Base-by-base conservation (phyloP, 805 yeast genomes). In the Yamadazyma tumulicola region DNA sequence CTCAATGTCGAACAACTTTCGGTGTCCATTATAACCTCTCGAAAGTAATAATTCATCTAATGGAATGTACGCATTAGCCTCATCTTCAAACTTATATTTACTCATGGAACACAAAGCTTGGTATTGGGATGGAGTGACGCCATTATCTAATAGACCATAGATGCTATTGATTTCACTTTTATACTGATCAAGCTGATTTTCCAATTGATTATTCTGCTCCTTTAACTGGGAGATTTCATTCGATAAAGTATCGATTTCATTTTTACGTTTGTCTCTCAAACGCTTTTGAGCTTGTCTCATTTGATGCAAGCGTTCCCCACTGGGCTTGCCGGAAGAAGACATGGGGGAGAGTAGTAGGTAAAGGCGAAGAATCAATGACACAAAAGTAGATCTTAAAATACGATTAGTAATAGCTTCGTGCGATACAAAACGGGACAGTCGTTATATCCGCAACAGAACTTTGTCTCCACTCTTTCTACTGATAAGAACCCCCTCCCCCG, bases 231-330 rank as follows among this genome's bases (percentile, higher is more conserved):
- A 28, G n/a, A 29, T 12, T 28, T 34, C 33, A n/a, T 21, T 10
- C 17, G n/a, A 10, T 19, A 27, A 22, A 6, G n/a, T 14, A 5
- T 21, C 28, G 4, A 34, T 27, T 17, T 34, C 37, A 7, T 28
- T 19, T 15, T 23, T 20, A 6, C 37, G 15, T 16, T 23, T 34
- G 3, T 11, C 24, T 17, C 29, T 34, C 5, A 34, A 19, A 11
- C 27, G 22, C 16, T 23, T 34, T 14, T 34, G 37, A 4, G 37
- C 37, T 12, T 34, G 25, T 29, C 37, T 34, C 37, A 34, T 34
- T n/a, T 34, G 27, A 4, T 12, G 11, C 5, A 31, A 13, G 23
- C 34, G n/a, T n/a, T n/a, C n/a, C n/a, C n/a, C n/a, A n/a, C n/a
- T n/a, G n/a, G n/a, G n/a, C n/a, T n/a, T n/a, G n/a, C n/a, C n/a